Conservation (phyloP, 148 eudicot genomes). For the Chenopodium quinoa region DNA sequence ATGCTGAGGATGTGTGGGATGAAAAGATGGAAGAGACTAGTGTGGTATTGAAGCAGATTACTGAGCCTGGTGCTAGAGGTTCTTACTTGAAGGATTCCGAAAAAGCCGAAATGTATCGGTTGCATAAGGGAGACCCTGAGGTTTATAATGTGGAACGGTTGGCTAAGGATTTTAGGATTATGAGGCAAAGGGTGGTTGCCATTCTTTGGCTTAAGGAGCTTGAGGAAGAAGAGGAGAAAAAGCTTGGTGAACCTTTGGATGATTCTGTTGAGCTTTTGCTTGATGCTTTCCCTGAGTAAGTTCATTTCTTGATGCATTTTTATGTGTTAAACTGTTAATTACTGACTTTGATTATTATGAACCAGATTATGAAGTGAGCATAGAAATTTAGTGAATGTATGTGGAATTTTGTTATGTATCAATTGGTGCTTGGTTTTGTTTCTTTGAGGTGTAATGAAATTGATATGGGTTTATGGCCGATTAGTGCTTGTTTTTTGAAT, state of each 20-base stretch:
- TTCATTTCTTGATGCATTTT: neutral
- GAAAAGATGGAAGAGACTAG: constrained; percentile 44
- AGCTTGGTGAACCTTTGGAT: constrained; percentile 72
- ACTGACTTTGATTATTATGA: neutral
- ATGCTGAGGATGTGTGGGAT: constrained; percentile 36
- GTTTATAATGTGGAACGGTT: constrained; percentile 64
- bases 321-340: neutral
- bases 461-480: neutral
- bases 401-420: neutral
- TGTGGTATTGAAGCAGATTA: constrained; percentile 64
- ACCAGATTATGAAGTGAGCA: neutral
- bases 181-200: constrained; percentile 92
- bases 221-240: constrained; percentile 84
- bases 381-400: no score
- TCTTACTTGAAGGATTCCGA: constrained; percentile 83
- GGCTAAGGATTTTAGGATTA: constrained; percentile 75
- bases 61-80: constrained; percentile 91
- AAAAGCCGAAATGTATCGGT: constrained; percentile 80
- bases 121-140: constrained; percentile 86
- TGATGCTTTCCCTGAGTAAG: constrained; percentile 79
- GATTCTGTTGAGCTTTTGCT: constrained; percentile 85
- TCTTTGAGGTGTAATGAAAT: neutral
- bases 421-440: neutral
- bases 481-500: neutral
- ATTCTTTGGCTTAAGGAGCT: constrained; percentile 83